Conservation (phyloP, 2,329 filamentous ascomycete genomes). For the Achaetomium macrosporum region DNA sequence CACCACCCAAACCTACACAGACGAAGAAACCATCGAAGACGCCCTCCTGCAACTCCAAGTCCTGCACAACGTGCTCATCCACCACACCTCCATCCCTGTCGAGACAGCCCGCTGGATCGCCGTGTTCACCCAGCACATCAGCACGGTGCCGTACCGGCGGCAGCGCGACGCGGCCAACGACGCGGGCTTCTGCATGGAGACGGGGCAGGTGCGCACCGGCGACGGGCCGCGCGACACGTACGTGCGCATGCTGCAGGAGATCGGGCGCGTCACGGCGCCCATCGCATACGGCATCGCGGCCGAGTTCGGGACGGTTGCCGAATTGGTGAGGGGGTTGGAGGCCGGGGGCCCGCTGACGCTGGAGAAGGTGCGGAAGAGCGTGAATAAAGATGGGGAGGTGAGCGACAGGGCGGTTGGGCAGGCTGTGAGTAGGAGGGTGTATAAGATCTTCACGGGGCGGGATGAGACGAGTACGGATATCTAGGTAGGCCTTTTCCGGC, state of each 20-base stretch:
- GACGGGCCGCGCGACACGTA: slow-evolving; percentile 62
- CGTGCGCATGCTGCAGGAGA: slow-evolving; percentile 69
- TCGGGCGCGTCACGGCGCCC: slow-evolving; percentile 63
- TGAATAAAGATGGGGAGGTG: slow-evolving; percentile 51
- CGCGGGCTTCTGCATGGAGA: slow-evolving; percentile 70
- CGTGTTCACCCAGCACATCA: slow-evolving; percentile 72
- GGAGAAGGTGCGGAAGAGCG: slow-evolving; percentile 53
- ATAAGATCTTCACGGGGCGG: slow-evolving; percentile 53
- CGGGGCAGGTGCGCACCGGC: slow-evolving; percentile 67
- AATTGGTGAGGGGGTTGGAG: slow-evolving; percentile 55
- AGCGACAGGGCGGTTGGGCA: slow-evolving; percentile 52
- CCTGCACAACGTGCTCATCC: slow-evolving; percentile 58
- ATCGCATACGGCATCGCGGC: slow-evolving; percentile 64
- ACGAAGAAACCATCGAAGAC: slow-evolving; percentile 65
- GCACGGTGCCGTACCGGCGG: slow-evolving; percentile 65
- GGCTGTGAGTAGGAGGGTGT: slow-evolving; percentile 52
- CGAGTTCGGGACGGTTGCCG: slow-evolving; percentile 52
- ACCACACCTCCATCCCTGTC: slow-evolving; percentile 55
- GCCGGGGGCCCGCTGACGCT: slow-evolving; percentile 53
- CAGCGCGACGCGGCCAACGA: slow-evolving; percentile 43
- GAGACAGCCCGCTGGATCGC: slow-evolving; percentile 70
- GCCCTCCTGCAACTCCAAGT: slow-evolving; percentile 66
- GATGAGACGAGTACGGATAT: slow-evolving; percentile 53
- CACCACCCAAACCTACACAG: slow-evolving; percentile 46
- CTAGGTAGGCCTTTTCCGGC: slow-evolving; percentile 22